These are phyloP conservation scores for Tremella fuciformis DNA, from an alignment of 768 basidiomycete species.

Conservation along the genomic window DNA sequence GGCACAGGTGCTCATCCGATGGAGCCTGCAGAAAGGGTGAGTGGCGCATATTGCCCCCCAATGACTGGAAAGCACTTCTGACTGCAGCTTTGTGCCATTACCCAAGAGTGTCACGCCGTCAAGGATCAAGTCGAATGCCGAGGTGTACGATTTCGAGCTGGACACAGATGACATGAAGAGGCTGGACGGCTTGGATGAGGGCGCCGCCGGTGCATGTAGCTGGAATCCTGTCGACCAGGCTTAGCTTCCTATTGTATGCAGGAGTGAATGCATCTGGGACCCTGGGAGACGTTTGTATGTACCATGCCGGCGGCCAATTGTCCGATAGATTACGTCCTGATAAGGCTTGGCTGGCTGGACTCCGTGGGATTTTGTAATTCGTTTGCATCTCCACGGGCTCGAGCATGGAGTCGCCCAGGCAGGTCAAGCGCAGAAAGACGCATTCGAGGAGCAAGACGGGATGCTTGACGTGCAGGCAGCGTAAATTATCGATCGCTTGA, in stretches of 20 bases:
- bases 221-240: slow-evolving; percentile 6
- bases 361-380: background rate
- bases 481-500: background rate
- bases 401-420: too few species aligned
- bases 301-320: background rate
- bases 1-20: slow-evolving; percentile 55
- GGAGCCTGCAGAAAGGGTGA: slow-evolving; percentile 57
- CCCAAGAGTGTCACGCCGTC: slow-evolving; percentile 72
- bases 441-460: slow-evolving; percentile 4
- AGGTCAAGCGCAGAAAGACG: slow-evolving; percentile 3
- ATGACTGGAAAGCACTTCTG: slow-evolving; percentile 47
- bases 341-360: too few species aligned
- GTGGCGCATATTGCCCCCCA: slow-evolving; percentile 5
- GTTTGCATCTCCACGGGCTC: background rate
- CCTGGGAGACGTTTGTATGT: background rate
- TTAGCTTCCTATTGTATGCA: background rate
- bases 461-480: slow-evolving; percentile 2
- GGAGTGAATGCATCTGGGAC: background rate
- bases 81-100: slow-evolving; percentile 68
- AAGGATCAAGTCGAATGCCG: slow-evolving; percentile 58
- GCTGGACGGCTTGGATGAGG: slow-evolving; percentile 70
- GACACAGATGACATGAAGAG: slow-evolving; percentile 62
- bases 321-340: background rate
- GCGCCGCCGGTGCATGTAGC: slow-evolving; percentile 54
- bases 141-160: slow-evolving; percentile 66